Conservation (phyloP, 1,139 yeast species). For the Williopsis jadinii region DNA sequence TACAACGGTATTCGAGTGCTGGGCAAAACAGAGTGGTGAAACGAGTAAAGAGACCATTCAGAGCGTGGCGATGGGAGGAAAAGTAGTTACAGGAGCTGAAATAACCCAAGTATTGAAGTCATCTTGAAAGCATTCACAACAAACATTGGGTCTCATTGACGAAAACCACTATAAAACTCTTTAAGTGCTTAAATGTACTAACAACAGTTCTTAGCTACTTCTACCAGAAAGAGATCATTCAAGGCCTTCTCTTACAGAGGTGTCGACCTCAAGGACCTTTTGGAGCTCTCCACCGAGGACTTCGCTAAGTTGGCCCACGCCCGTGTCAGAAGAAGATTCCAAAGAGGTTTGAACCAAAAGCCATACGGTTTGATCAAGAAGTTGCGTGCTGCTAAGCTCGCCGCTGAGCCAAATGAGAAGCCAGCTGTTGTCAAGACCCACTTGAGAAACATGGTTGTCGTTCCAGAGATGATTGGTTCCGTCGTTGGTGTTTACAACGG, state of each 20-base stretch:
- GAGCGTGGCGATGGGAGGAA: too few species aligned
- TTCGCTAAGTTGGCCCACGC: conserved; percentile 96
- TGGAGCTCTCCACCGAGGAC: conserved; percentile 94
- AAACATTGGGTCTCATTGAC: neutral
- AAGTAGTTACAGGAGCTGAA: too few species aligned
- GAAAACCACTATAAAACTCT: neutral
- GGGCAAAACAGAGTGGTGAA: too few species aligned
- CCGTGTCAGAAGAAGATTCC: conserved; percentile 99
- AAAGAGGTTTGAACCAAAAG: conserved; percentile 94
- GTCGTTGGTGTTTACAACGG: conserved; percentile 99
- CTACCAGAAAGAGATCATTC: conserved; percentile 75
- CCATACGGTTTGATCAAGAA: conserved; percentile 97
- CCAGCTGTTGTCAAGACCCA: conserved; percentile 99
- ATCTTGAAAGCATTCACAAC: neutral
- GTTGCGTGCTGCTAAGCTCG: conserved; percentile 96
- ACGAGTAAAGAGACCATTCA: too few species aligned
- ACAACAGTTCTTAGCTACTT: conserved; percentile 15
- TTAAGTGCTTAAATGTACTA: conserved; percentile 7
- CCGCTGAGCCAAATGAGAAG: conserved; percentile 90
- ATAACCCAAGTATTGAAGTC: too few species aligned
- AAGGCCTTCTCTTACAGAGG: conserved; percentile 99
- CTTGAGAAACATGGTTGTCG: conserved; percentile 97
- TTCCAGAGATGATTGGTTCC: conserved; percentile 99
- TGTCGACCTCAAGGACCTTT: conserved; percentile 91
- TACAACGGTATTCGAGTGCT: too few species aligned